Base-by-base conservation (phyloP, 2,329 filamentous ascomycete genomes). In the Albifimbria verrucaria region DNA sequence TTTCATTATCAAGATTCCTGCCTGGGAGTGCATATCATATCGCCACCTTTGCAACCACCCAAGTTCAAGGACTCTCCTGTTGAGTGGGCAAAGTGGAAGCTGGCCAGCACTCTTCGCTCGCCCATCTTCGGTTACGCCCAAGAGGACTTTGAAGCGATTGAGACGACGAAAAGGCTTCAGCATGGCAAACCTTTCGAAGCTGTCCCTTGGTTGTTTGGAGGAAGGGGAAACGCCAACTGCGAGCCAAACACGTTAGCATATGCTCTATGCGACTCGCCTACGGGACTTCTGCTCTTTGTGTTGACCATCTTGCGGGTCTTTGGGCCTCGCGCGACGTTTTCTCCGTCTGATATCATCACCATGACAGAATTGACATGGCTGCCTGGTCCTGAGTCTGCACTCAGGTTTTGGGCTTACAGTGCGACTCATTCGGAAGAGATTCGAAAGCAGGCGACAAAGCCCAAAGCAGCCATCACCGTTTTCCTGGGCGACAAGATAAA, bases 311-410 rank as follows among this genome's bases (percentile, higher is more conserved):
- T 84, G 49, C 71, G 73, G 17, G 66, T 71, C 2, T 63, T 74
- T 3, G 72, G 69, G 3, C 71, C 74, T 0, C 64, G 69, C 52
- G 66, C 72, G 52, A 68, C 71, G 17, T 72, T 82, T 49, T 72
- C 73, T 2, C 69, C 73, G 3, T 70, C 73, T 15, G 81, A 87
- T 51, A 72, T 88, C 22, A 73, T 89, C 53, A 82, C 81, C 18
- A 72, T 86, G 60, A 79, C 82, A 2, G 79, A 82, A 63, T 68
- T 88, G 24, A 79, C 83, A 21, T 89, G 86, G 86, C 67, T 89
- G 1, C 85, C 86, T 0, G 86, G 85, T 0, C 84, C 84, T 0
- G 85, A 88, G 61, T 77, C 77, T 2, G 78, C 77, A 3, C 67
- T 87, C 59, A 72, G 83, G 23, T 86, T 79, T 52, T 82, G 77